A percentile compares a stretch with the other conserved stretches of the same genome.
phyloP scores from a whole-genome alignment of 2,329 filamentous ascomycete species.

The Arthroderma uncinatum region DNA sequence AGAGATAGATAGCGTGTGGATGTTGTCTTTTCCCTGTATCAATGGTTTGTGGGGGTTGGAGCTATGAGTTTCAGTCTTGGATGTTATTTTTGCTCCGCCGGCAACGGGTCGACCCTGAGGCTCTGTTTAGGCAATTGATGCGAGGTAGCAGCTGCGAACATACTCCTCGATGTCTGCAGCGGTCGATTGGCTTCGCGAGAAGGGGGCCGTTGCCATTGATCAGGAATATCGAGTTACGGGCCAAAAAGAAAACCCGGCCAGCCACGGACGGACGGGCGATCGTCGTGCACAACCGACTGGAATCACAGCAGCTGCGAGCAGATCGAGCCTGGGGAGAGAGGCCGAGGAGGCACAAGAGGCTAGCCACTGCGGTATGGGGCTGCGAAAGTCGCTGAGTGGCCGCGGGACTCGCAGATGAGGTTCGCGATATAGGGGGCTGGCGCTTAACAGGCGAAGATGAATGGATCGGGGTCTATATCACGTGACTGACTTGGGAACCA shows the following conservation, averaged over 20 bases:
- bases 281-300: conserved; percentile 1
- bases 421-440: conserved; percentile 1
- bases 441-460: conserved; percentile 4
- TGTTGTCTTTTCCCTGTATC: background rate
- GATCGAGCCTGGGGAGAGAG: background rate
- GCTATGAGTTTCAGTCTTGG: background rate
- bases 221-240: background rate
- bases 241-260: background rate
- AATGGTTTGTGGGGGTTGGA: conserved; percentile 1
- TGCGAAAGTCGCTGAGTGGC: background rate
- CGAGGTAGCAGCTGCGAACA: background rate
- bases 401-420: background rate
- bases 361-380: background rate
- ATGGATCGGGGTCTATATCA: background rate
- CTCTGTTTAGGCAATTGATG: background rate
- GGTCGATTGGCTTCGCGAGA: background rate
- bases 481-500: background rate
- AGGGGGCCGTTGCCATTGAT: background rate
- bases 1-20: background rate
- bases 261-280: background rate
- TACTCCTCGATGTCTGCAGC: too few relatives aligned
- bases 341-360: background rate
- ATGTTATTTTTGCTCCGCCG: background rate
- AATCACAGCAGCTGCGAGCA: background rate
- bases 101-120: background rate